Conservation (phyloP, 1,139 yeast genomes). For the Citeromyces hawaiiensis region DNA sequence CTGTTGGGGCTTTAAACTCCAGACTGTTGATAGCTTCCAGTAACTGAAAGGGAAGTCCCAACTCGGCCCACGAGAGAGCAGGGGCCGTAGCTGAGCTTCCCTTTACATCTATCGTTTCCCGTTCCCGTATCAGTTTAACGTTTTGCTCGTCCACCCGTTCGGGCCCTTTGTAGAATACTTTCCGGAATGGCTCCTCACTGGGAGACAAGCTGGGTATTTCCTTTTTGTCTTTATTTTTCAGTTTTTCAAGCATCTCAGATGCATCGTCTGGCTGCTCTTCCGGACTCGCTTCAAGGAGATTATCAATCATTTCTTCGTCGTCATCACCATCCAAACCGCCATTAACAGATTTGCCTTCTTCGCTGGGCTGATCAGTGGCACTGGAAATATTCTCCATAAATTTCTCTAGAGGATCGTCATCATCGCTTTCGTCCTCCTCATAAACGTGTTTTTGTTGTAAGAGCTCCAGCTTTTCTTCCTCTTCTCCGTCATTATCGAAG, state of each 20-base stretch:
- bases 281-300: neutral
- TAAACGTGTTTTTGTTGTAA: neutral
- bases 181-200: conserved; percentile 40
- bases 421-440: conserved; percentile 9
- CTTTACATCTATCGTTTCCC: conserved; percentile 50
- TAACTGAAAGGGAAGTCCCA: conserved; percentile 57
- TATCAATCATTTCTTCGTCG: neutral
- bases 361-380: conserved; percentile 8
- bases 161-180: conserved; percentile 53
- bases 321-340: conserved; percentile 4
- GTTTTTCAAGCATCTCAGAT: conserved; percentile 1
- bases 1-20: conserved; percentile 55
- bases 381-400: conserved; percentile 14
- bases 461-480: neutral
- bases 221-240: conserved; percentile 15
- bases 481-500: neutral
- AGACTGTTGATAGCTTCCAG: conserved; percentile 31
- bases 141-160: conserved; percentile 36
- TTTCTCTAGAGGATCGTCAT: conserved; percentile 23
- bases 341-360: conserved; percentile 5
- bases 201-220: conserved; percentile 27
- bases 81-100: conserved; percentile 58
- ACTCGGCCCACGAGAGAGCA: conserved; percentile 63
- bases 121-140: conserved; percentile 24
- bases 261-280: conserved; percentile 1